These are phyloP conservation scores for Candida frijolesensis DNA, from an alignment of 1,139 yeast genomes.

Conservation along the genomic window DNA sequence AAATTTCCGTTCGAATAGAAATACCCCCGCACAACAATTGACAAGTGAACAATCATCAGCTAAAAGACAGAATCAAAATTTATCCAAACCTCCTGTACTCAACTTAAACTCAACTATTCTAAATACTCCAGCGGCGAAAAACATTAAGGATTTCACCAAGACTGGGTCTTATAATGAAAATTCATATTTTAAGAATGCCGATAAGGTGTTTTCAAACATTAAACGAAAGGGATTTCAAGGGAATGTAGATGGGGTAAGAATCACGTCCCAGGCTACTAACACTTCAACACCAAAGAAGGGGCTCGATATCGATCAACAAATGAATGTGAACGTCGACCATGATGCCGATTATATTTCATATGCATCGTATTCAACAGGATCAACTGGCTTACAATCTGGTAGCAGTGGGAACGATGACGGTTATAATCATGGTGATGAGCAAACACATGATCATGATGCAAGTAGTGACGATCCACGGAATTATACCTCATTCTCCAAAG, in stretches of 20 bases:
- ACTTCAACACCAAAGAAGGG: constrained; percentile 42
- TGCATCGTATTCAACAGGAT: constrained; percentile 17
- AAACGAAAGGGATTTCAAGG: constrained; percentile 33
- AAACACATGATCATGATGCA: constrained; percentile 8
- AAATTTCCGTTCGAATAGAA: constrained; percentile 21
- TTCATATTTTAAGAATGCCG: constrained; percentile 41
- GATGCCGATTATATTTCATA: constrained; percentile 38
- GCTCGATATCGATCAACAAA: constrained; percentile 14
- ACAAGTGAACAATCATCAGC: neutral
- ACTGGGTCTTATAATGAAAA: constrained; percentile 37
- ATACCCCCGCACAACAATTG: constrained; percentile 15
- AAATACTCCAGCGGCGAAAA: constrained; percentile 25
- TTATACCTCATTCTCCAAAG: constrained; percentile 26
- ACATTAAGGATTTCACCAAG: constrained; percentile 35
- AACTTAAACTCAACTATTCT: constrained; percentile 6
- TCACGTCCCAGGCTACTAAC: constrained; percentile 26
- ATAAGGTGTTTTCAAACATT: constrained; percentile 41
- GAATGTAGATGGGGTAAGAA: constrained; percentile 6
- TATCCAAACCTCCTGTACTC: constrained; percentile 6
- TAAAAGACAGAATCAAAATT: neutral
- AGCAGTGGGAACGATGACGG: neutral
- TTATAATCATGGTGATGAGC: neutral
- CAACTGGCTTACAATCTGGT: constrained; percentile 31
- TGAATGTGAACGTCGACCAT: neutral
- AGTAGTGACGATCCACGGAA: constrained; percentile 19